A percentile compares a stretch with the other conserved stretches of the same genome.
Conservation (phyloP, 768 basidiomycete species). For the Imleria badia region DNA sequence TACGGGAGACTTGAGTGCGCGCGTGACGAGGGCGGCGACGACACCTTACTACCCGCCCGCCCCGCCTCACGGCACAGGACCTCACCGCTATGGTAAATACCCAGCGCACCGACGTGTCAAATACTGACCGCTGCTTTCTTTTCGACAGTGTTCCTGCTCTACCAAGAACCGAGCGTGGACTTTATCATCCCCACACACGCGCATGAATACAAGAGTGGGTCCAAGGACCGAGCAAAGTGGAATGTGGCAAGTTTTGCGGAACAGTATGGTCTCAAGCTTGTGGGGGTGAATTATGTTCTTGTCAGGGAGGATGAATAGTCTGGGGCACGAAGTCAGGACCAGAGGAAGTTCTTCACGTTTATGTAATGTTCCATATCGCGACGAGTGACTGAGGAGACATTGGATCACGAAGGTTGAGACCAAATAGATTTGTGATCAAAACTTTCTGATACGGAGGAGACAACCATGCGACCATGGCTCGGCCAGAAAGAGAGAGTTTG, state of each 20-base stretch:
- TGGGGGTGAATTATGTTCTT: slow-evolving; percentile 59
- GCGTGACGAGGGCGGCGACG: slow-evolving; percentile 45
- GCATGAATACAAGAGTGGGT: slow-evolving; percentile 44
- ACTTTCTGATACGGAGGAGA: too few species aligned
- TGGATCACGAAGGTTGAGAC: too few species aligned
- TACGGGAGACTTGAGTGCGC: slow-evolving; percentile 34
- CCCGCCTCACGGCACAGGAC: slow-evolving; percentile 51
- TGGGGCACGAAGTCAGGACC: too few species aligned
- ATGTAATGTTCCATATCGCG: too few species aligned
- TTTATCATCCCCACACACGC: slow-evolving; percentile 45
- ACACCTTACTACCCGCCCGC: slow-evolving; percentile 60
- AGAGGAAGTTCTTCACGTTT: too few species aligned
- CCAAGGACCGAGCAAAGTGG: slow-evolving; percentile 53
- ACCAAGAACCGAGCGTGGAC: slow-evolving; percentile 50
- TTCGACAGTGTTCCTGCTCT: slow-evolving; percentile 54
- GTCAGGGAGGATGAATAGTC: slow-evolving; percentile 32
- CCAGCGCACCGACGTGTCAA: not conserved
- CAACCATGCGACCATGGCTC: too few species aligned
- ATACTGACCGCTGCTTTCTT: not conserved
- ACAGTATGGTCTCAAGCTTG: slow-evolving; percentile 50
- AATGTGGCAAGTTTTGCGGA: slow-evolving; percentile 53
- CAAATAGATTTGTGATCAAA: too few species aligned
- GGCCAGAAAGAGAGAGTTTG: too few species aligned
- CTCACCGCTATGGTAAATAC: slow-evolving; percentile 56
- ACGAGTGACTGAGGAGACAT: too few species aligned